Evolutionary conservation across 345 rosid genomes (phyloP).

Genomic region (Aethionema arabicum): DNA sequence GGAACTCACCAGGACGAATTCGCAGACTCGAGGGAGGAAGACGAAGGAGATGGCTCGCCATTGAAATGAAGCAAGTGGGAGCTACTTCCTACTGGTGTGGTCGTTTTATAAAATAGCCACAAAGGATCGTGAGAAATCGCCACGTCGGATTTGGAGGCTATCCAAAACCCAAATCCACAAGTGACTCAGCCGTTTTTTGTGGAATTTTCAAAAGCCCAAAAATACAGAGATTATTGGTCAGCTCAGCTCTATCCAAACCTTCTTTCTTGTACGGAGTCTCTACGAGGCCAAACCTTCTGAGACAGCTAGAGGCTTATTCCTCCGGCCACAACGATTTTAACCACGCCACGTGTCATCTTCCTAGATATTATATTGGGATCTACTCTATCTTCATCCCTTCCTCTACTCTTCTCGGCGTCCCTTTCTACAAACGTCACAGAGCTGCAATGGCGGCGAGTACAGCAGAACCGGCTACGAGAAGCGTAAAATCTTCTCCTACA

Average conservation of each 20-base stretch:
- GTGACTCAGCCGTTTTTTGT: constrained; percentile 12
- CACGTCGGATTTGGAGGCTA: constrained; percentile 35
- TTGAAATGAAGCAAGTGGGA: constrained; percentile 28
- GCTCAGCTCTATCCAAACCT: too few relatives aligned
- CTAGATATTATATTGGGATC: not conserved
- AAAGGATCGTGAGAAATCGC: constrained; percentile 16
- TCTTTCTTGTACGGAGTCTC: too few relatives aligned
- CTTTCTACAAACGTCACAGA: constrained; percentile 5
- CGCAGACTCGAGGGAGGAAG: constrained; percentile 39
- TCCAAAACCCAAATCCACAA: constrained; percentile 21
- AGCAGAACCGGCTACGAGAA: constrained; percentile 34
- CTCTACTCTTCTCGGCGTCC: constrained; percentile 19
- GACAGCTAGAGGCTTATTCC: not conserved
- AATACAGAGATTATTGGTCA: too few relatives aligned
- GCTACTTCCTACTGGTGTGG: constrained; percentile 27
- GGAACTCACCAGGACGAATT: constrained; percentile 22
- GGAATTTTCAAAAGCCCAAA: constrained; percentile 15
- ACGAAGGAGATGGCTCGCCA: constrained; percentile 50
- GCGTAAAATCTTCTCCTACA: constrained; percentile 7
- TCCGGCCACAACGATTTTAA: constrained; percentile 9
- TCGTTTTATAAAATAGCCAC: constrained; percentile 18
- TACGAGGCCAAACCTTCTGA: not conserved
- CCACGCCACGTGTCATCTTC: constrained; percentile 23
- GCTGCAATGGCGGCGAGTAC: constrained; percentile 37
- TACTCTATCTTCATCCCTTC: constrained; percentile 32